Conservation (phyloP, 2,329 filamentous ascomycete genomes). For the Trichoderma guizhouense region DNA sequence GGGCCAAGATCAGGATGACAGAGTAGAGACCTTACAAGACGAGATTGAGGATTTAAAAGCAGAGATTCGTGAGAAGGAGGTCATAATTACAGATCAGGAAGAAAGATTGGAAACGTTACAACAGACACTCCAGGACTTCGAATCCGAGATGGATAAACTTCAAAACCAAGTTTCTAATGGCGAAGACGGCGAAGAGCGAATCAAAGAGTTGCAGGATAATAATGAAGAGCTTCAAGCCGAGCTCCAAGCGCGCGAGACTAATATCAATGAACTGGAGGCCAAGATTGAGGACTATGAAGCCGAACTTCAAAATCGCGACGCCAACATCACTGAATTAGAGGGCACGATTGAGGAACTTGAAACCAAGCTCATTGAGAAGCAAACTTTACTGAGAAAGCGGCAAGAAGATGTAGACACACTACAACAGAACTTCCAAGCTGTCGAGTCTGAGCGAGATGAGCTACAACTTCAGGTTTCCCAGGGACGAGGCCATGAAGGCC, state of each 20-base stretch:
- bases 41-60: constrained; percentile 74
- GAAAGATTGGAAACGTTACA: constrained; percentile 62
- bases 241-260: background rate
- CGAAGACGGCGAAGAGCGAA: constrained; percentile 45
- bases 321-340: background rate
- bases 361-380: background rate
- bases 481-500: background rate
- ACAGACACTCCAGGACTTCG: background rate
- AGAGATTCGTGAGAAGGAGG: constrained; percentile 72
- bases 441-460: background rate
- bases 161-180: background rate
- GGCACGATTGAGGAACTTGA: background rate
- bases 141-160: background rate
- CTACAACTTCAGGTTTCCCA: background rate
- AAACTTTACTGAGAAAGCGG: constrained; percentile 24
- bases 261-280: background rate
- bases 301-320: background rate
- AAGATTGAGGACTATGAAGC: background rate
- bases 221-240: constrained; percentile 17
- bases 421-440: background rate
- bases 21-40: constrained; percentile 65
- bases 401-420: constrained; percentile 46
- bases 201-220: constrained; percentile 53
- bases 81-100: constrained; percentile 67
- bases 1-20: constrained; percentile 54